Conservation (phyloP, 2,329 filamentous ascomycete genomes). For the Cytospora chrysosperma region DNA sequence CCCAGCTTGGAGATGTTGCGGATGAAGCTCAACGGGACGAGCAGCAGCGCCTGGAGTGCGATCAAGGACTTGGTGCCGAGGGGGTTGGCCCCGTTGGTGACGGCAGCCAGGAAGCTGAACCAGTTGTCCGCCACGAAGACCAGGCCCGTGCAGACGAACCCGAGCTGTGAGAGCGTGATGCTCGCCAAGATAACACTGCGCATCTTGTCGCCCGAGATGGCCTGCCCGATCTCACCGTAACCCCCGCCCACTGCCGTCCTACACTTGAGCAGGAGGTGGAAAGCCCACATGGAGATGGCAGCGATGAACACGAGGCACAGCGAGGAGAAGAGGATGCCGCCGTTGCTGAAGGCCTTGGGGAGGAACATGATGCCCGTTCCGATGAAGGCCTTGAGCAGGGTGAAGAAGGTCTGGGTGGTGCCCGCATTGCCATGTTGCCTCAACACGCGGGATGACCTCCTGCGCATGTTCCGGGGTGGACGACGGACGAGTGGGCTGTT, state of each 20-base stretch:
- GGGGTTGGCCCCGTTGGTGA: slow-evolving; percentile 48
- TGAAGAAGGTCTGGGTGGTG: slow-evolving; percentile 74
- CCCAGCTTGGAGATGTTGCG: slow-evolving; percentile 75
- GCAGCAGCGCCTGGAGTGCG: slow-evolving; percentile 60
- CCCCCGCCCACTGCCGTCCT: slow-evolving; percentile 61
- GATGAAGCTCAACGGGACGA: slow-evolving; percentile 68
- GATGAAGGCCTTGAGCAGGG: slow-evolving; percentile 74
- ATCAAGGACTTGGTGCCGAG: slow-evolving; percentile 61
- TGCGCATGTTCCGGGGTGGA: slow-evolving; percentile 52
- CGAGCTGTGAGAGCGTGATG: slow-evolving; percentile 72
- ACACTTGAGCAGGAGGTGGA: slow-evolving; percentile 69
- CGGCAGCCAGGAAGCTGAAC: slow-evolving; percentile 63
- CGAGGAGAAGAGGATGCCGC: slow-evolving; percentile 72
- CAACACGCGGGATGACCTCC: slow-evolving; percentile 30
- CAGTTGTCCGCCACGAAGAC: slow-evolving; percentile 78
- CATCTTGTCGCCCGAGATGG: slow-evolving; percentile 63
- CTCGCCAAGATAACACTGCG: slow-evolving; percentile 66
- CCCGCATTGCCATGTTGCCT: slow-evolving; percentile 60
- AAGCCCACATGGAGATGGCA: slow-evolving; percentile 66
- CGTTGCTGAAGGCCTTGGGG: slow-evolving; percentile 76
- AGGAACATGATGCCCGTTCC: slow-evolving; percentile 82
- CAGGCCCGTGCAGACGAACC: slow-evolving; percentile 75
- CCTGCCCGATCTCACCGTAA: slow-evolving; percentile 71
- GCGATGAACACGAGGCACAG: slow-evolving; percentile 66
- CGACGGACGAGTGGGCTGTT: slow-evolving; percentile 59